Evolutionary conservation across 768 basidiomycete genomes (phyloP).

Genomic region (Obba rivulosa): DNA sequence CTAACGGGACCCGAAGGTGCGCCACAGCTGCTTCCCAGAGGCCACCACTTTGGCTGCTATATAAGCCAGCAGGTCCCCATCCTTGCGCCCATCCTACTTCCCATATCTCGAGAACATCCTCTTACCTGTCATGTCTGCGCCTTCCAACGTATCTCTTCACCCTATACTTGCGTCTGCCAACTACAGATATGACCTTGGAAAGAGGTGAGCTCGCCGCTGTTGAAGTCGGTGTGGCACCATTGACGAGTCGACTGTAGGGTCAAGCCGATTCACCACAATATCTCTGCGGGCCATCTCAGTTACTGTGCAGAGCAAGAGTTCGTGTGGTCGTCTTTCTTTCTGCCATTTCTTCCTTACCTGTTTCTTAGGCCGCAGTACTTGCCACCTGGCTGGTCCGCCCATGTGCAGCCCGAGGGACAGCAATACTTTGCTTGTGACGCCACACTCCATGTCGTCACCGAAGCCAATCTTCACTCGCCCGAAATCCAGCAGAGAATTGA

Average conservation of each 20-base stretch:
- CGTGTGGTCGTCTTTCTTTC: not conserved
- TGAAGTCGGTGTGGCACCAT: no score
- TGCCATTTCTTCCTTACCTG: not conserved
- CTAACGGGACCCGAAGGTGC: no score
- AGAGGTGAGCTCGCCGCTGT: not conserved
- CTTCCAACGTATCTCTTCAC: not conserved
- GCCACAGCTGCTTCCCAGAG: no score
- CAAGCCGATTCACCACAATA: slow-evolving; percentile 2
- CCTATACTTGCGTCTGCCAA: not conserved
- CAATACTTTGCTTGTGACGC: slow-evolving; percentile 39
- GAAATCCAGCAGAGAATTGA: slow-evolving; percentile 31
- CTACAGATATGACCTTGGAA: not conserved
- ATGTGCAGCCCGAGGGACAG: slow-evolving; percentile 59
- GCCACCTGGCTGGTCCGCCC: slow-evolving; percentile 41
- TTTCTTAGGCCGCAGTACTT: slow-evolving; percentile 38
- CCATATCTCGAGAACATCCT: no score
- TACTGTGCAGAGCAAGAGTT: slow-evolving; percentile 8
- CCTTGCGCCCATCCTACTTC: no score
- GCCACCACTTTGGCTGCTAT: no score
- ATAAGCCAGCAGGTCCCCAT: no score
- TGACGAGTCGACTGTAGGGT: slow-evolving; percentile 3
- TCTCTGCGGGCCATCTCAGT: slow-evolving; percentile 5
- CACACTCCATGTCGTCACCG: slow-evolving; percentile 46
- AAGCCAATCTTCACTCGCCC: slow-evolving; percentile 41
- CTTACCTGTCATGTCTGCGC: no score